These are phyloP conservation scores for Atkinsonella texensis DNA, from an alignment of 2,329 filamentous ascomycete species.

Conservation along the genomic window DNA sequence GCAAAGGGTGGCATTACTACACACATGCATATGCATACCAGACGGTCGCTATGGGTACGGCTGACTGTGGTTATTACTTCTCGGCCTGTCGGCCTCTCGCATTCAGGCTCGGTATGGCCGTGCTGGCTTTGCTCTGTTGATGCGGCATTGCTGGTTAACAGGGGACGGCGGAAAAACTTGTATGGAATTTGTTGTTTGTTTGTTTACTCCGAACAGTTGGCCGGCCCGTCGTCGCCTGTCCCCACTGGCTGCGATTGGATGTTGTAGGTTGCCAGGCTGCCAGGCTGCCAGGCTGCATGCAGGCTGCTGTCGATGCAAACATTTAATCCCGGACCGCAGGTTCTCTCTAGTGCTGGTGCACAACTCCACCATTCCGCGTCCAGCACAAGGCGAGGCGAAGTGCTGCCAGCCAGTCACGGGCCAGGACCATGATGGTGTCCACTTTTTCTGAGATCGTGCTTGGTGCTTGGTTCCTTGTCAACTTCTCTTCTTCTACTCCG, in stretches of 20 bases:
- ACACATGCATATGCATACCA: too few relatives aligned
- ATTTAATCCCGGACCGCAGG: not conserved
- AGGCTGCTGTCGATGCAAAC: not conserved
- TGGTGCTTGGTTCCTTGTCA: too few relatives aligned
- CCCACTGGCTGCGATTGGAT: too few relatives aligned
- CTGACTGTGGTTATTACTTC: not conserved
- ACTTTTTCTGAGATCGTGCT: too few relatives aligned
- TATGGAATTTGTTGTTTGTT: not conserved
- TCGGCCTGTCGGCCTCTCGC: not conserved
- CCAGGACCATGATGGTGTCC: not conserved
- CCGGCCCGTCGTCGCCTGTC: too few relatives aligned
- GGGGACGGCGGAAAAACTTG: not conserved
- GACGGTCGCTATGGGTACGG: slow-evolving; percentile 4
- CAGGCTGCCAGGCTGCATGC: too few relatives aligned
- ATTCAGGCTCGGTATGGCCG: not conserved
- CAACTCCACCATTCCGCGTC: too few relatives aligned
- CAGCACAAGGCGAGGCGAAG: too few relatives aligned
- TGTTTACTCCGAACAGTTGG: not conserved
- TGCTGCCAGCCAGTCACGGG: slow-evolving; percentile 2
- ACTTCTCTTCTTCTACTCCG: too few relatives aligned
- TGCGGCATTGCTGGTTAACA: too few relatives aligned
- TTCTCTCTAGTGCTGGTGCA: too few relatives aligned
- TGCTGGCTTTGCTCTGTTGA: not conserved
- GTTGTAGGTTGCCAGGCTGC: too few relatives aligned
- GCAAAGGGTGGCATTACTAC: not conserved